Evolutionary conservation across 768 basidiomycete species (phyloP).

Genomic region (Trametes cinnabarina): DNA sequence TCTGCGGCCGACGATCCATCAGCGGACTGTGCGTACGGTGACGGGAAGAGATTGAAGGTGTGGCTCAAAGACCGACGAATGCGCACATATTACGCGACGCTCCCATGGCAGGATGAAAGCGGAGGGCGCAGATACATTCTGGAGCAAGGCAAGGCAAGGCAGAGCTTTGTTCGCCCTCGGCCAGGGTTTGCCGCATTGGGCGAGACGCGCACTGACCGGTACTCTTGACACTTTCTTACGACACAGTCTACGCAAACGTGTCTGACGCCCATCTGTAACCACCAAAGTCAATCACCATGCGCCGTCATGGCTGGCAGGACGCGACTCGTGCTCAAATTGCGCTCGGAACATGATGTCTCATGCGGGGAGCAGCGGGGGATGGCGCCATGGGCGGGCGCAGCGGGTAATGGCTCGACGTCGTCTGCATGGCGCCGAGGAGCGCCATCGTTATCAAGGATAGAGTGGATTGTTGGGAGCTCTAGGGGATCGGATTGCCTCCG

Average conservation of each 20-base stretch:
- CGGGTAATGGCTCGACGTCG: not conserved
- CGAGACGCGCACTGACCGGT: not conserved
- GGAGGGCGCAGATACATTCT: not conserved
- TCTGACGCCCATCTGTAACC: constrained; percentile 1
- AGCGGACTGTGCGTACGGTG: not conserved
- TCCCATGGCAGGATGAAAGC: not conserved
- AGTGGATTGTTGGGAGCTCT: too few relatives aligned
- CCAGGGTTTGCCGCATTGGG: not conserved
- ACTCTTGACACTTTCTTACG: not conserved
- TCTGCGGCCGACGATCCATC: constrained; percentile 19
- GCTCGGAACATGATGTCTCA: not conserved
- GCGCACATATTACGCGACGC: constrained; percentile 7
- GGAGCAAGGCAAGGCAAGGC: not conserved
- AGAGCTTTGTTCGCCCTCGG: not conserved
- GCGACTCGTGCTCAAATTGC: not conserved
- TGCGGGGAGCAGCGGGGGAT: not conserved
- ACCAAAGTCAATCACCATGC: constrained; percentile 3
- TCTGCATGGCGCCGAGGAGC: not conserved
- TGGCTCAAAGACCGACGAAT: not conserved
- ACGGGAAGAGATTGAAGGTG: not conserved
- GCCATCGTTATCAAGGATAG: not conserved
- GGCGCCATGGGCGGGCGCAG: not conserved
- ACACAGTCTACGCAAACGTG: not conserved
- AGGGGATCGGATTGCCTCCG: not conserved
- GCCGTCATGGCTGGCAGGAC: not conserved